A percentile compares a stretch with the other conserved stretches of the same genome.
These are phyloP conservation scores for Amyloporia xantha DNA, from an alignment of 768 basidiomycete species.

Conservation along the genomic window DNA sequence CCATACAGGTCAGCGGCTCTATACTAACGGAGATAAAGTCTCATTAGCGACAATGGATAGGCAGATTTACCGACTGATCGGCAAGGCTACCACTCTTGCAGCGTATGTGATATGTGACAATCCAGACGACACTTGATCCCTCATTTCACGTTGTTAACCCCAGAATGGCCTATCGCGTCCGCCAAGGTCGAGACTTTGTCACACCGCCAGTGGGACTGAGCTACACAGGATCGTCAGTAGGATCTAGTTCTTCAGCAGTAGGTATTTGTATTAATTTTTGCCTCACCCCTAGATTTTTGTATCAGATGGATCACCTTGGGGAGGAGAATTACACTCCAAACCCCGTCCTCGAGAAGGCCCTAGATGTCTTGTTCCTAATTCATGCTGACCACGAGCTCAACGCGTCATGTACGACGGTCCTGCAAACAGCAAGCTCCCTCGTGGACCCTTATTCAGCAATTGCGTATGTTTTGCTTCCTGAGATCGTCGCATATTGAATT, in stretches of 20 bases:
- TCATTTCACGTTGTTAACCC: neutral
- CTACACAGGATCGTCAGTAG: constrained; percentile 73
- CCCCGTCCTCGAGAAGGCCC: constrained; percentile 79
- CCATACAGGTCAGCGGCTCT: constrained; percentile 70
- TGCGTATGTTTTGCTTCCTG: constrained; percentile 37
- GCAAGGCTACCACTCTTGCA: constrained; percentile 84
- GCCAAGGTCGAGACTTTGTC: constrained; percentile 86
- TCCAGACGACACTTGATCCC: no score
- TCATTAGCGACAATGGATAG: constrained; percentile 84
- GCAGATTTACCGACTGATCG: constrained; percentile 84
- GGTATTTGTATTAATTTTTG: neutral
- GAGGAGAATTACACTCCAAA: constrained; percentile 71
- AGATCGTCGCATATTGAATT: neutral
- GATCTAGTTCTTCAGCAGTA: neutral
- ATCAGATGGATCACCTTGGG: constrained; percentile 82
- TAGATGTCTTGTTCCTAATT: constrained; percentile 82
- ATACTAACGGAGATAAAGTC: constrained; percentile 54
- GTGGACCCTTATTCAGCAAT: constrained; percentile 89
- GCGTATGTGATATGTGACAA: constrained; percentile 52
- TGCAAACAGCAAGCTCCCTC: constrained; percentile 84
- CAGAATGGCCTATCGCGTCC: constrained; percentile 90
- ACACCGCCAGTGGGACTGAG: constrained; percentile 75
- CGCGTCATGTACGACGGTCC: constrained; percentile 76
- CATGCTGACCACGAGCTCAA: constrained; percentile 92
- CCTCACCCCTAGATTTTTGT: constrained; percentile 68